Base-by-base conservation (phyloP, 1,284 basidiomycete species). In the Vanrija humicola region DNA sequence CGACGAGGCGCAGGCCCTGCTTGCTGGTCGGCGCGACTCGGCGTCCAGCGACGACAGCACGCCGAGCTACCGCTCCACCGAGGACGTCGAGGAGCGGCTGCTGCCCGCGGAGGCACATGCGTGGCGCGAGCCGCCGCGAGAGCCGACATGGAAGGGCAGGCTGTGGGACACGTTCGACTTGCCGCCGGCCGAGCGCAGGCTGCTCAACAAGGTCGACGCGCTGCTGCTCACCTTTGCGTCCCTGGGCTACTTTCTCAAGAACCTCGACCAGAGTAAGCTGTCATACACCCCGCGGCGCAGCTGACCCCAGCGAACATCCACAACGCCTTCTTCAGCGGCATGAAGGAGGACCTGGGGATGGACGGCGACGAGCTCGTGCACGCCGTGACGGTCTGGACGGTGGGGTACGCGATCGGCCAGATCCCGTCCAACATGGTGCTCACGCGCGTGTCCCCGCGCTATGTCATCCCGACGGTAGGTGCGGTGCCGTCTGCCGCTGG, bases 191-290 rank as follows among this genome's bases (percentile, higher is more conserved):
- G 68, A 75, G 56, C 62, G 69, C 26, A 59, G 64, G 54, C 58
- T 74, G 1, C 43, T 75, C 19, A 63, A 68, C 67, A 75, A 73
- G 56, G 63, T 76, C 21, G 72, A 74, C 53, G 66, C 66, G 1
- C 55, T 65, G 19, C 45, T 75, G 12, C 55, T 75, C 10, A 66
- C 66, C 1, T 70, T 71, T 48, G 62, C 68, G 9, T 70, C 69
- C 38, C 54, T 69, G 7, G 72, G 71, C 2, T 72, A 71, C 54
- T 70, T 69, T 53, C 48, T 68, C 50, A 68, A 71, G 18, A 66
- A 72, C 47, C 48, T 70, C 10, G 63, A 70, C 58, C 67, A 72
- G 43, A 61, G 18, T 23, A 19, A 18, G 18, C 42, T 8, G 16
- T 9, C 8, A 12, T 10, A n/a, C 18, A 23, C 23, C n/a, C 21